Evolutionary conservation across 2,329 filamentous ascomycete species (phyloP).

Genomic region (Coniochaeta sp.): DNA sequence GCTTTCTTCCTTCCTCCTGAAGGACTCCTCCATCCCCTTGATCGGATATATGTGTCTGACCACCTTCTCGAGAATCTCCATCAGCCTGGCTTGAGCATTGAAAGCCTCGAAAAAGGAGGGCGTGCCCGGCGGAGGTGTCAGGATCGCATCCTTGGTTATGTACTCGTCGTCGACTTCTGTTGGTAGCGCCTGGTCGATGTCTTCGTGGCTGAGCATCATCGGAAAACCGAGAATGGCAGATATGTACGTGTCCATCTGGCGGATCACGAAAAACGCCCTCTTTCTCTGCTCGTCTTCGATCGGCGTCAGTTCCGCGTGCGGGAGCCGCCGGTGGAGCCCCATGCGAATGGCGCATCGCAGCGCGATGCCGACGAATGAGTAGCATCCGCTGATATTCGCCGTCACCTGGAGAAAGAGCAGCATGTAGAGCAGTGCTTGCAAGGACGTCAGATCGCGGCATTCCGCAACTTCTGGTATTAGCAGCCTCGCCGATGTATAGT

Average conservation of each 20-base stretch:
- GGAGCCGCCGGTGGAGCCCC: slow-evolving; percentile 67
- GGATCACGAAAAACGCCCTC: slow-evolving; percentile 60
- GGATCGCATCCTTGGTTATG: slow-evolving; percentile 52
- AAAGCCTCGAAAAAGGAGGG: slow-evolving; percentile 57
- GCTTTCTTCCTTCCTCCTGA: slow-evolving; percentile 22
- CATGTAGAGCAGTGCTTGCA: slow-evolving; percentile 73
- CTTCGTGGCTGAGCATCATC: slow-evolving; percentile 53
- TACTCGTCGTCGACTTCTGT: slow-evolving; percentile 61
- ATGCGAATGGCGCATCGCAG: slow-evolving; percentile 69
- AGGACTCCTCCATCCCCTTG: slow-evolving; percentile 44
- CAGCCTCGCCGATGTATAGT: slow-evolving; percentile 60
- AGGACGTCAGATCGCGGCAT: slow-evolving; percentile 65
- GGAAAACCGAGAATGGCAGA: slow-evolving; percentile 62
- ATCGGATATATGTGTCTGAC: slow-evolving; percentile 60
- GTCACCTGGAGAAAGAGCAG: slow-evolving; percentile 75
- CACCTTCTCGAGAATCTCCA: slow-evolving; percentile 57
- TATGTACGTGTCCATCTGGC: slow-evolving; percentile 65
- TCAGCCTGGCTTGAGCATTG: slow-evolving; percentile 57
- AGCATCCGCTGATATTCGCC: slow-evolving; percentile 71
- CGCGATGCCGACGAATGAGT: slow-evolving; percentile 73
- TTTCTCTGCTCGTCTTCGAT: slow-evolving; percentile 58
- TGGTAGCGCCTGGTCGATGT: slow-evolving; percentile 60
- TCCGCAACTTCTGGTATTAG: slow-evolving; percentile 60
- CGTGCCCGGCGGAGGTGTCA: slow-evolving; percentile 45
- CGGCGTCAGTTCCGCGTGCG: slow-evolving; percentile 53